Percentiles rank a stretch among this genome's conserved stretches.
Conservation (phyloP, 495 filamentous ascomycete species). For the Apiosordaria backusii region DNA sequence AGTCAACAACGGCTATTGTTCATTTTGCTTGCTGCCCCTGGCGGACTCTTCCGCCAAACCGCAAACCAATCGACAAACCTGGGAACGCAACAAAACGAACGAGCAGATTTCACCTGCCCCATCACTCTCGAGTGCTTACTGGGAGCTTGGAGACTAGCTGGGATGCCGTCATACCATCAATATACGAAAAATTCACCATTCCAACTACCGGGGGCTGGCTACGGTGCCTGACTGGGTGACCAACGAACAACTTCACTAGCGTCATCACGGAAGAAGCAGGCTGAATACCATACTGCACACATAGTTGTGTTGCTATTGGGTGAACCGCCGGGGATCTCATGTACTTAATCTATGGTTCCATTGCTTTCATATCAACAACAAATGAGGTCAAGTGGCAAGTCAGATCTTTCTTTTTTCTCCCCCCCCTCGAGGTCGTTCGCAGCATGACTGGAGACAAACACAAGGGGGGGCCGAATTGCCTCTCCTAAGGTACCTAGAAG, state of each 20-base stretch:
- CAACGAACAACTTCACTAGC: not conserved
- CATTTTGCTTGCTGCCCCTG: not conserved
- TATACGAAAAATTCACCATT: not conserved
- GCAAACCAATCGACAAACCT: not conserved
- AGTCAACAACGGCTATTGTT: not conserved
- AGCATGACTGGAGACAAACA: too few relatives aligned
- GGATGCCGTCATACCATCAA: not conserved
- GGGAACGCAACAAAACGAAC: not conserved
- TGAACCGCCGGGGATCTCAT: not conserved
- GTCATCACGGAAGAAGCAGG: not conserved
- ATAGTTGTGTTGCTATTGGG: not conserved
- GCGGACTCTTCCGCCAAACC: not conserved
- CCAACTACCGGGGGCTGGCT: not conserved
- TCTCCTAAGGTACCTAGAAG: too few relatives aligned
- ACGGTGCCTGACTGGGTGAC: not conserved
- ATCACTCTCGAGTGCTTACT: not conserved
- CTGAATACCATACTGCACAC: not conserved
- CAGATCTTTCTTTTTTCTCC: too few relatives aligned
- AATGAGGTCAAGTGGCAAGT: too few relatives aligned
- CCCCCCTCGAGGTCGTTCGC: too few relatives aligned
- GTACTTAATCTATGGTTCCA: slow-evolving; percentile 5
- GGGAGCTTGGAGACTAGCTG: not conserved
- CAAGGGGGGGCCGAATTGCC: too few relatives aligned
- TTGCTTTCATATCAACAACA: too few relatives aligned
- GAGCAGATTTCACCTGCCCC: not conserved